Evolutionary conservation across 805 yeast genomes (phyloP), one percentile per base, ranked within the genome.

Genomic region (Hanseniaspora nectarophila): DNA sequence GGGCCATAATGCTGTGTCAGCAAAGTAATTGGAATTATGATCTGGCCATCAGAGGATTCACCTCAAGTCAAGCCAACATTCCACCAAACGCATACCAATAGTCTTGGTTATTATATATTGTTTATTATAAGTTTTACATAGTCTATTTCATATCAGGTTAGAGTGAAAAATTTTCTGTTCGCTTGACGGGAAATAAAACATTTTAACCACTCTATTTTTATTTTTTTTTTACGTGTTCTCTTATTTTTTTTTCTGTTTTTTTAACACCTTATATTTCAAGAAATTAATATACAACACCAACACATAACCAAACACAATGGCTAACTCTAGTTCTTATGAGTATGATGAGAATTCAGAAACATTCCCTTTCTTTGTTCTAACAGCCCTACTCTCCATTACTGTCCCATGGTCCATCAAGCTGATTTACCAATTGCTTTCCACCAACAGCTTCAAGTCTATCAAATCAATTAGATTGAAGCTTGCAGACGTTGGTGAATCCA

Each of bases 341-440:
- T 88, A 88, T 66, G 97, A 88, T 69, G 96, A 88, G 64, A 78
- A 79, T 56, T 81, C 89, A 46, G 92, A 85, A 60, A 86, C 92
- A 1, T 88, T 96, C 95, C 97, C 97, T 38, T 87, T 81, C 64
- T 89, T 89, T 62, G 76, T 83, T 49, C 65, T 85, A 61, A 88
- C 96, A 2, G 68, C 85, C 46, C 67, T 83, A 49, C 70, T 84
- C 24, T 76, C 84, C 55, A 76, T 80, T 18, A 71, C 85, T 54
- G 64, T 86, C 37, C 96, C 96, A 6, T 59, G 74, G 55, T 80
- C 87, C 12, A 24, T 49, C 16, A 49, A 49, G 10, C 7, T 49
- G 16, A 24, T 49, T 9, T 42, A 49, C 33, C 42, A 49, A 6
- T 8, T 42, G 7, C 8, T 49, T 13, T 42, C 43, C 24, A 26